Evolutionary conservation across 2,329 filamentous ascomycete genomes (phyloP), one percentile per base, ranked within the genome.

Genomic region (Penicillium oxalicum): DNA sequence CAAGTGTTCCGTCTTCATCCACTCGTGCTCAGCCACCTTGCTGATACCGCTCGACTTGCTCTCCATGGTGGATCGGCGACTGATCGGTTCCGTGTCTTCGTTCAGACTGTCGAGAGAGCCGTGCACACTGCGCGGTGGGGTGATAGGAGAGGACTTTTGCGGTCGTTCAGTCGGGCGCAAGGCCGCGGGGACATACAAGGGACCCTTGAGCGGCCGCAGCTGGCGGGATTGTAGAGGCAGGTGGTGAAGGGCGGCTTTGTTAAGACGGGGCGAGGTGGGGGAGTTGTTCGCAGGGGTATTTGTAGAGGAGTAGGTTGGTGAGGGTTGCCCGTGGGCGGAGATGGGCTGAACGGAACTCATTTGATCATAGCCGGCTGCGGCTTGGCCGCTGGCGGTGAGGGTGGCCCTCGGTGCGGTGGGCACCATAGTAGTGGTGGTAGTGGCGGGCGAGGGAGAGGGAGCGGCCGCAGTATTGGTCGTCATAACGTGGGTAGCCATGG

Each of bases 101-200:
- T 66, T 67, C 38, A 73, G 52, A 49, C 70, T 73, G 54, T 79
- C 76, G 54, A 79, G 74, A 51, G 77, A 80, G 58, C 74, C 76
- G 57, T 78, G 76, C 29, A 77, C 73, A 56, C 79, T 81, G 52
- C 74, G 72, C 1, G 78, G 74, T 13, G 74, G 74, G 5, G 74
- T 77, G 48, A 68, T 70, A 48, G 73, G 66, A 56, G 73, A 70
- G 1, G 67, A 55, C 45, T 67, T 72, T 42, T 67, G 63, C 11
- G 76, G 74, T 48, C 74, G 72, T 64, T 83, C 77, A 28, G 80
- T 83, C 45, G 78, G 81, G 46, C 82, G 75, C 53, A 84, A 69
- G 6, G 77, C 81, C 9, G 82, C 82, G 25, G 82, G 82, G 24
- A 83, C 77, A 61, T 84, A 84, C 44, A 83, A 72, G 29, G 81